A percentile compares a stretch with the other conserved stretches of the same genome.
Evolutionary conservation across 148 eudicot species (phyloP).

Genomic region (Pouteria glomerata): DNA sequence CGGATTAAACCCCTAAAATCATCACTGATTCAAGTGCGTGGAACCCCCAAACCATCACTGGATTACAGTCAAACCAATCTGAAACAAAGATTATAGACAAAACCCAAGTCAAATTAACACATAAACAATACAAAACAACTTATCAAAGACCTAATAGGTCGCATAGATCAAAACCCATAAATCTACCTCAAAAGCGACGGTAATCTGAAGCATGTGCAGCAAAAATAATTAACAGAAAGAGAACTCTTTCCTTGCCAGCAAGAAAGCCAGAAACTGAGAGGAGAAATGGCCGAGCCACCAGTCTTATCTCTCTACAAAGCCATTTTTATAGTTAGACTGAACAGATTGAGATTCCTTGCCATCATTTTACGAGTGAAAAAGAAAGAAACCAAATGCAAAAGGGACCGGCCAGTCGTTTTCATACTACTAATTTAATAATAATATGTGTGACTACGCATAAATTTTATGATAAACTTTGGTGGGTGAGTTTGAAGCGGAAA

Average conservation of each 20-base stretch:
- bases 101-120: conserved; percentile 1
- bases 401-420: not conserved
- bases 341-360: not conserved
- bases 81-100: not conserved
- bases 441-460: no score
- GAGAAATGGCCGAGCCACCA: conserved; percentile 6
- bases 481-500: no score
- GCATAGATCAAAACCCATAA: not conserved
- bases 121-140: not conserved
- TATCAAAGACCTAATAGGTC: not conserved
- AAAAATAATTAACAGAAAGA: not conserved
- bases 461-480: no score
- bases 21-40: not conserved
- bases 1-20: not conserved
- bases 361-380: not conserved
- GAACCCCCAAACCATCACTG: not conserved
- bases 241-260: not conserved
- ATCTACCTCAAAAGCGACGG: not conserved
- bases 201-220: not conserved
- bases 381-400: not conserved
- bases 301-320: not conserved
- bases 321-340: not conserved
- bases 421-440: not conserved
- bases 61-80: not conserved
- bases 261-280: not conserved